phyloP scores from a whole-genome alignment of 176 grass and related monocot genomes.

The Zea mays region DNA sequence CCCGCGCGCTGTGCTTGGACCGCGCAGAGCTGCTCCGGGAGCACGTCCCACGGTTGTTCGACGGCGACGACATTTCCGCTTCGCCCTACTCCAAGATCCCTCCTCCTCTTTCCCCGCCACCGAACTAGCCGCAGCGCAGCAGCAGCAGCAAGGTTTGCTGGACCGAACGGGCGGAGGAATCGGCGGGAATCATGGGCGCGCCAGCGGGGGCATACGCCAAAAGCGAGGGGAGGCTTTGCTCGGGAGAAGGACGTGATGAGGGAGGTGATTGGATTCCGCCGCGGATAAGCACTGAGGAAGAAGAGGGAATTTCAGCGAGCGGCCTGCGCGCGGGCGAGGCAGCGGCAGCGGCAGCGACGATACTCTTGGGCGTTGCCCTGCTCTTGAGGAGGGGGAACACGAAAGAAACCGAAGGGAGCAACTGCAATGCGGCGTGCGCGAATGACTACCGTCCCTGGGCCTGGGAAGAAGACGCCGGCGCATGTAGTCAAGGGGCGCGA shows the following conservation, averaged over 20 bases:
- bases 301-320: slow-evolving; percentile 28
- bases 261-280: slow-evolving; percentile 44
- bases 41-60: slow-evolving; percentile 58
- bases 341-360: background rate
- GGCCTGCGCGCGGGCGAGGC: background rate
- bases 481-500: too few relatives aligned
- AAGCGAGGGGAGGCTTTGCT: background rate
- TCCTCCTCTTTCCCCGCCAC: background rate
- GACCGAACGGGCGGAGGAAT: slow-evolving; percentile 30
- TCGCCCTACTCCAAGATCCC: background rate
- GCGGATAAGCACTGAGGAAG: slow-evolving; percentile 45
- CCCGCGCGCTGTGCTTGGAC: slow-evolving; percentile 72
- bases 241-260: slow-evolving; percentile 5
- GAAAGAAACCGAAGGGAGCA: background rate
- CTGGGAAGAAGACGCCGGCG: background rate
- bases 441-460: background rate
- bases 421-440: slow-evolving; percentile 3
- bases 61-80: slow-evolving; percentile 70
- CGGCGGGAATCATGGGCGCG: slow-evolving; percentile 41
- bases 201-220: slow-evolving; percentile 6
- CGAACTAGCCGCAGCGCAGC: background rate
- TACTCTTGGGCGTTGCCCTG: slow-evolving; percentile 19
- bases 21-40: slow-evolving; percentile 67
- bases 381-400: background rate
- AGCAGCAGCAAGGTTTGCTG: slow-evolving; percentile 10